A percentile compares a stretch with the other conserved stretches of the same genome.
These are phyloP conservation scores for Canavalia gladiata DNA, from an alignment of 306 rosid genomes.

Conservation along the genomic window DNA sequence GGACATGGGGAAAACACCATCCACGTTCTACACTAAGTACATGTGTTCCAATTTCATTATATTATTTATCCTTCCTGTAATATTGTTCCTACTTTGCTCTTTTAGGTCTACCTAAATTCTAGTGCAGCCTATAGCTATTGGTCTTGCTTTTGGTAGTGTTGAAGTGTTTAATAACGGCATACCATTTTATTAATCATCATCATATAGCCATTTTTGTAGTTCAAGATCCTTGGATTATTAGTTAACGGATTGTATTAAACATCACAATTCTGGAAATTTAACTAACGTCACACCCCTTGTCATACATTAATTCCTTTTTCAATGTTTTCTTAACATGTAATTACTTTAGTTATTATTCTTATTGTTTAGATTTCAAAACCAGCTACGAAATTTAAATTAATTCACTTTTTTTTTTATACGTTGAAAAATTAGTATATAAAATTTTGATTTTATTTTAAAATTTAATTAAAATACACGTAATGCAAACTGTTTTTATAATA, in stretches of 20 bases:
- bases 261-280: slow-evolving; percentile 47
- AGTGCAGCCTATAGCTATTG: slow-evolving; percentile 12
- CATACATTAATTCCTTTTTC: background rate
- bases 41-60: background rate
- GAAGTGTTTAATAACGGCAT: slow-evolving; percentile 20
- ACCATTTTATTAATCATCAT: slow-evolving; percentile 23
- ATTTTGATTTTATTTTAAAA: background rate
- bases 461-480: background rate
- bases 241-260: slow-evolving; percentile 34
- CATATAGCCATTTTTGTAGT: slow-evolving; percentile 33
- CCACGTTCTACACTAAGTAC: slow-evolving; percentile 46
- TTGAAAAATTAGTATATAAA: background rate
- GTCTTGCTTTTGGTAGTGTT: slow-evolving; percentile 46
- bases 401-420: too few relatives aligned
- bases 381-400: background rate
- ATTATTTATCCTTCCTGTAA: background rate
- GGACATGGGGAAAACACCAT: slow-evolving; percentile 42
- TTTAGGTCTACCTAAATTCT: slow-evolving; percentile 46
- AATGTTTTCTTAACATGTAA: slow-evolving; percentile 4
- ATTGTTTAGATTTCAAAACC: background rate
- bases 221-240: background rate
- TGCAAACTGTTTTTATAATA: too few relatives aligned
- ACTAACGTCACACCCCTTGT: slow-evolving; percentile 27
- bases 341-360: background rate
- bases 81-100: slow-evolving; percentile 36